These are phyloP conservation scores for Tylopilus subfusipes DNA, from an alignment of 768 basidiomycete species.

Conservation along the genomic window DNA sequence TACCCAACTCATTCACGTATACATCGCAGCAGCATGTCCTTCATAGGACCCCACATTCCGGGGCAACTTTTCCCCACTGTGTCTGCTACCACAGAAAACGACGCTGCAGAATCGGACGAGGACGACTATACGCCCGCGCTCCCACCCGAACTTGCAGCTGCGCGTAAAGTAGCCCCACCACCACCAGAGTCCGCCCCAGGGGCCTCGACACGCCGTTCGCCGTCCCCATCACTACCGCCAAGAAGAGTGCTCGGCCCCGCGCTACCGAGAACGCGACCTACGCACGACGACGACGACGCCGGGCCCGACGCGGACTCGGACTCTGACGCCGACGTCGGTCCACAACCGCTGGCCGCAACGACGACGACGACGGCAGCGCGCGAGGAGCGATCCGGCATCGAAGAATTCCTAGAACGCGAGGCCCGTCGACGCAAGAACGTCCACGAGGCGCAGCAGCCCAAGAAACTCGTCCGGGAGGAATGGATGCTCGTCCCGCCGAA, in stretches of 20 bases:
- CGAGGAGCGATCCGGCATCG: constrained; percentile 62
- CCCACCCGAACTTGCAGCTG: constrained; percentile 63
- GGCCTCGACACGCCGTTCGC: constrained; percentile 20
- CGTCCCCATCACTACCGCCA: constrained; percentile 16
- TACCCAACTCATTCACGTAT: no score
- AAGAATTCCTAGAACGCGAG: constrained; percentile 83
- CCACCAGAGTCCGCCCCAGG: constrained; percentile 21
- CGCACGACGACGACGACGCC: constrained; percentile 17
- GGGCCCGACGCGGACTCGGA: constrained; percentile 45
- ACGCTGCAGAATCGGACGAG: constrained; percentile 38
- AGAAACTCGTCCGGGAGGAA: constrained; percentile 79
- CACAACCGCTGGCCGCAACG: constrained; percentile 61
- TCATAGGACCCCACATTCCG: constrained; percentile 58
- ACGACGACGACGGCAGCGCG: constrained; percentile 26
- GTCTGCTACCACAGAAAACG: constrained; percentile 18
- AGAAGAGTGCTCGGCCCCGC: constrained; percentile 51
- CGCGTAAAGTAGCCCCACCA: constrained; percentile 34
- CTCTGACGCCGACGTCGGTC: constrained; percentile 80
- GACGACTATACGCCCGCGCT: constrained; percentile 73
- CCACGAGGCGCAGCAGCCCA: constrained; percentile 80
- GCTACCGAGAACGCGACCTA: constrained; percentile 40
- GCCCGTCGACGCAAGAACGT: constrained; percentile 67
- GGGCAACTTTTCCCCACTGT: constrained; percentile 37
- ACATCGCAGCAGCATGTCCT: constrained; percentile 24
- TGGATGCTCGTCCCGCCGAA: constrained; percentile 98